Percentiles rank a stretch among this genome's conserved stretches.
Evolutionary conservation across 441 rosid genomes (phyloP).

Genomic region (Dalechampia spathulata): DNA sequence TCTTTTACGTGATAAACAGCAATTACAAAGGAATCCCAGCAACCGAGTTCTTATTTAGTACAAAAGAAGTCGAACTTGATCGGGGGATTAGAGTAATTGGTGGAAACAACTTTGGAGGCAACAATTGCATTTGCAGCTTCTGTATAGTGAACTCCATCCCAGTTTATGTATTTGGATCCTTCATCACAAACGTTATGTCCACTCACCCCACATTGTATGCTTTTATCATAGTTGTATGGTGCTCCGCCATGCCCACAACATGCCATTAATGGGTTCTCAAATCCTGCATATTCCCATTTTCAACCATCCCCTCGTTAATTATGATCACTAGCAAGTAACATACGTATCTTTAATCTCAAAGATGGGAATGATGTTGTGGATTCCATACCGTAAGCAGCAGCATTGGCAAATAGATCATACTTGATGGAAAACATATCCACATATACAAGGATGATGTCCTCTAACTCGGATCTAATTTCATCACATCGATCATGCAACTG

Average conservation of each 20-base stretch:
- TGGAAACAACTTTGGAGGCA: slow-evolving; percentile 32
- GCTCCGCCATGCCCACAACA: slow-evolving; percentile 53
- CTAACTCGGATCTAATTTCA: slow-evolving; percentile 21
- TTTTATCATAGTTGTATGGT: slow-evolving; percentile 43
- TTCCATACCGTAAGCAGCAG: slow-evolving; percentile 29
- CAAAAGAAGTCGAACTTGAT: slow-evolving; percentile 28
- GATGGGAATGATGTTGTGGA: not conserved
- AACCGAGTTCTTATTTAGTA: not conserved
- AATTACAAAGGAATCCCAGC: too few relatives aligned
- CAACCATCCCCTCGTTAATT: too few relatives aligned
- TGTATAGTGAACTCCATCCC: slow-evolving; percentile 71
- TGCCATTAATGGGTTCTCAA: slow-evolving; percentile 47
- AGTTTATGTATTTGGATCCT: slow-evolving; percentile 35
- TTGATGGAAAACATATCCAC: slow-evolving; percentile 37
- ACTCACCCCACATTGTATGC: slow-evolving; percentile 33
- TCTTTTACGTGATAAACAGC: too few relatives aligned
- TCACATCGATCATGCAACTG: slow-evolving; percentile 27
- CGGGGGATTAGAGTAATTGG: slow-evolving; percentile 31
- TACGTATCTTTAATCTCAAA: not conserved
- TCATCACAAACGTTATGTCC: slow-evolving; percentile 34
- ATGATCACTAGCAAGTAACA: too few relatives aligned
- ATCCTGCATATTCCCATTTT: too few relatives aligned
- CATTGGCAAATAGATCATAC: slow-evolving; percentile 36
- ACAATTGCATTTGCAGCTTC: slow-evolving; percentile 51
- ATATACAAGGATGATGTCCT: slow-evolving; percentile 22